phyloP scores from a whole-genome alignment of 345 rosid genomes.

The Camelina neglecta region DNA sequence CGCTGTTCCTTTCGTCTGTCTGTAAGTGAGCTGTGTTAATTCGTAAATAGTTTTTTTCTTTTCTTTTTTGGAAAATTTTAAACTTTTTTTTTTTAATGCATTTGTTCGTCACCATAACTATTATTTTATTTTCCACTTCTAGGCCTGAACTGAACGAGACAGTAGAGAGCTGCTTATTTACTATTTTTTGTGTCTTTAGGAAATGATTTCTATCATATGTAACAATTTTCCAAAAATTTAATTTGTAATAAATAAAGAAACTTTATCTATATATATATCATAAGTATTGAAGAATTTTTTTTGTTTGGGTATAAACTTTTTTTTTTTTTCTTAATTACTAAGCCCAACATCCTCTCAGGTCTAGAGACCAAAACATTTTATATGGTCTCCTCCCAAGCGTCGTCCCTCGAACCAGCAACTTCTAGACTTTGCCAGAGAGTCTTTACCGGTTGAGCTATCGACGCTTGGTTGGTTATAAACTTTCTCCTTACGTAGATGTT shows the following conservation, averaged over 20 bases:
- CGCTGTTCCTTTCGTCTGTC: slow-evolving; percentile 32
- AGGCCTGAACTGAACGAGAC: slow-evolving; percentile 16
- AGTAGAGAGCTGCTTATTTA: slow-evolving; percentile 13
- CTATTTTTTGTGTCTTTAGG: not conserved
- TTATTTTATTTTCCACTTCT: slow-evolving; percentile 19
- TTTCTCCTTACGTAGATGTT: not conserved
- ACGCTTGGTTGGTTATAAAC: too few relatives aligned
- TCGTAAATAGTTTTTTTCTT: slow-evolving; percentile 6
- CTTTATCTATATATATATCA: not conserved
- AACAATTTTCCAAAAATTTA: not conserved
- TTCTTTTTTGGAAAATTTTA: not conserved
- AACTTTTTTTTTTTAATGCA: slow-evolving; percentile 1
- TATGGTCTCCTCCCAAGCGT: too few relatives aligned
- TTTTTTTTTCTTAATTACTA: too few relatives aligned
- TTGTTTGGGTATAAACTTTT: not conserved
- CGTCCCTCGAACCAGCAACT: too few relatives aligned
- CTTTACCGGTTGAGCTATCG: too few relatives aligned
- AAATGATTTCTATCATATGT: not conserved
- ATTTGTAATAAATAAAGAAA: not conserved
- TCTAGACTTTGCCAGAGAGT: too few relatives aligned
- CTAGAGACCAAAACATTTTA: too few relatives aligned
- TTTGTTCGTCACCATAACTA: not conserved
- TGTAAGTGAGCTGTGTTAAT: slow-evolving; percentile 43
- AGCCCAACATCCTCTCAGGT: too few relatives aligned
- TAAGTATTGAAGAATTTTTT: not conserved